These are phyloP conservation scores for Coemansia sp. DNA, from an alignment of 192 early-diverging fungal genomes.

Conservation along the genomic window DNA sequence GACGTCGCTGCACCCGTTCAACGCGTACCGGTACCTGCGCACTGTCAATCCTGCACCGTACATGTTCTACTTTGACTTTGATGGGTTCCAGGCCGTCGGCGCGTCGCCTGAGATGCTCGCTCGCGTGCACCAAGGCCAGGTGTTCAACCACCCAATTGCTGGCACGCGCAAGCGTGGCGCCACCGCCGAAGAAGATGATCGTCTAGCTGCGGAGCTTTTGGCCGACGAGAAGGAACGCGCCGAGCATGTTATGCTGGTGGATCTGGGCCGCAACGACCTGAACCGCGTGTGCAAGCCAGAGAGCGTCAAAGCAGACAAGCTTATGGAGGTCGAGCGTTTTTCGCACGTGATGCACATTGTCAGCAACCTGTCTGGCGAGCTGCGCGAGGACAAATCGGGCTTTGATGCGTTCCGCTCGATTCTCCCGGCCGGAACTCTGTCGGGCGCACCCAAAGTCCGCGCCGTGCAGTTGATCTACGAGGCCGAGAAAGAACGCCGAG, in stretches of 20 bases:
- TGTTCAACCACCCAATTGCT: constrained; percentile 95
- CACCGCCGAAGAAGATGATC: constrained; percentile 83
- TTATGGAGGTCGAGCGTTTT: constrained; percentile 97
- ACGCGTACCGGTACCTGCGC: constrained; percentile 93
- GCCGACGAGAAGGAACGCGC: constrained; percentile 93
- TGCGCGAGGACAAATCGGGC: constrained; percentile 84
- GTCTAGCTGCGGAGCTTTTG: constrained; percentile 83
- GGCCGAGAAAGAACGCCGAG: constrained; percentile 88
- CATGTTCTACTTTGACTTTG: constrained; percentile 98
- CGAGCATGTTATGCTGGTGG: constrained; percentile 99
- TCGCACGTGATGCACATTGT: constrained; percentile 99
- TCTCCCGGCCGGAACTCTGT: constrained; percentile 97
- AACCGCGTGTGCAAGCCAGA: constrained; percentile 94
- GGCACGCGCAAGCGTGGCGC: constrained; percentile 91
- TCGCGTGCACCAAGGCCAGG: constrained; percentile 78
- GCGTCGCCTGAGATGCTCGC: constrained; percentile 98
- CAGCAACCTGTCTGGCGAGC: constrained; percentile 85
- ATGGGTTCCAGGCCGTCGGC: constrained; percentile 91
- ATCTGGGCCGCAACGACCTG: constrained; percentile 97
- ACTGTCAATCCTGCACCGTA: constrained; percentile 98
- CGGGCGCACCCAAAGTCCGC: constrained; percentile 97
- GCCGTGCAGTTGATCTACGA: constrained; percentile 94
- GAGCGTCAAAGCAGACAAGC: constrained; percentile 89
- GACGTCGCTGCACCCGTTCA: constrained; percentile 94
- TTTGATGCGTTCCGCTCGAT: constrained; percentile 97